Percentiles rank a stretch among this genome's conserved stretches.
These are phyloP conservation scores for Centaurea solstitialis DNA, from an alignment of 129 eudicot species.

Conservation along the genomic window DNA sequence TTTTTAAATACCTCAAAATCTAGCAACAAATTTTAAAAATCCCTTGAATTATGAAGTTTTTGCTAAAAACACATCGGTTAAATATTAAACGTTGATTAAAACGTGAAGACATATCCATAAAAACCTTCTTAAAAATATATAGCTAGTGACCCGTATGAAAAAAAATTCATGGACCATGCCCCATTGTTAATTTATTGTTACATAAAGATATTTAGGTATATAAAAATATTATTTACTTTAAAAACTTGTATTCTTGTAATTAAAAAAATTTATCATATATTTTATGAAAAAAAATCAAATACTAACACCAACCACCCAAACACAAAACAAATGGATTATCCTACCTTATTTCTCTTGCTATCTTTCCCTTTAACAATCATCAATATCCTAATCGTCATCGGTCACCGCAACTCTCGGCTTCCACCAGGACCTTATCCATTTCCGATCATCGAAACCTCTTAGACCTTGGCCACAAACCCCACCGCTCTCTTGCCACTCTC, in stretches of 20 bases:
- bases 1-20: too few species aligned
- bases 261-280: neutral
- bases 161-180: too few species aligned
- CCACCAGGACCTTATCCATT: constrained; percentile 52
- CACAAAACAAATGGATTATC: constrained; percentile 17
- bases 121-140: too few species aligned
- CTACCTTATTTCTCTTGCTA: constrained; percentile 4
- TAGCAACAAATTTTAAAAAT: too few species aligned
- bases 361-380: constrained; percentile 7
- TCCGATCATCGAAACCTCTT: constrained; percentile 50
- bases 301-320: neutral
- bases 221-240: neutral
- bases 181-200: neutral
- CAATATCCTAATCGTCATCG: neutral
- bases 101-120: too few species aligned
- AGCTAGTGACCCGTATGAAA: too few species aligned
- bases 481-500: constrained; percentile 43
- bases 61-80: too few species aligned
- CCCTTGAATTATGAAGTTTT: too few species aligned
- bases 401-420: constrained; percentile 26
- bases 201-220: too few species aligned
- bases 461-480: constrained; percentile 44
- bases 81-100: too few species aligned
- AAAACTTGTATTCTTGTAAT: neutral
- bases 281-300: neutral